Evolutionary conservation across 2,329 filamentous ascomycete genomes (phyloP), one percentile per base, ranked within the genome.

Genomic region (Xylariales sp.): DNA sequence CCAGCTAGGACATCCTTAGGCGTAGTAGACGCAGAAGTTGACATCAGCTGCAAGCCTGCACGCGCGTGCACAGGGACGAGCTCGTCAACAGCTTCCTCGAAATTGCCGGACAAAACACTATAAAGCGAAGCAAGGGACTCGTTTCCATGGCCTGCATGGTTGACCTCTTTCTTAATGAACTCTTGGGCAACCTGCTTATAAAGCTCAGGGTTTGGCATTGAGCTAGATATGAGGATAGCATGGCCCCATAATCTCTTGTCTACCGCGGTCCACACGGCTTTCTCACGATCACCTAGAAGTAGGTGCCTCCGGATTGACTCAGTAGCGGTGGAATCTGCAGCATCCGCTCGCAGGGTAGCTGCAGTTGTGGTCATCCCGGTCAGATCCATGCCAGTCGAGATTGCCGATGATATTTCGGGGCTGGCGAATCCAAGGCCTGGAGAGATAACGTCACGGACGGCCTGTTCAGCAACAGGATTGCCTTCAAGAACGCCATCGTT

Each of bases 221-320:
- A 90, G 68, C 89, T 87, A 1, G 96, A 91, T 43, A 99, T 91
- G 23, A 99, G 85, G 86, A 99, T 92, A 3, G 96, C 97, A 79
- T 99, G 97, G 1, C 93, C 96, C 97, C 97, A 99, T 2, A 99
- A 83, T 56, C 94, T 89, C 78, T 94, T 94, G 78, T 99, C 96
- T 39, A 94, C 95, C 4, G 96, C 94, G 71, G 91, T 86, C 95
- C 95, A 98, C 0, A 97, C 92, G 5, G 96, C 96, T 73, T 94
- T 93, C 76, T 97, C 94, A 28, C 94, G 89, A 54, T 98, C 91
- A 9, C 97, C 96, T 62, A 88, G 83, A 8, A 97, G 84, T 4
- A 99, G 85, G 74, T 89, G 85, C 53, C 86, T 89, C 34, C 93
- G 91, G 54, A 98, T 85, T 65, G 90, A 86, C 68, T 93, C 89